Base-by-base conservation (phyloP, 352 stramenopile genomes). In the Saprolegnia diclina region DNA sequence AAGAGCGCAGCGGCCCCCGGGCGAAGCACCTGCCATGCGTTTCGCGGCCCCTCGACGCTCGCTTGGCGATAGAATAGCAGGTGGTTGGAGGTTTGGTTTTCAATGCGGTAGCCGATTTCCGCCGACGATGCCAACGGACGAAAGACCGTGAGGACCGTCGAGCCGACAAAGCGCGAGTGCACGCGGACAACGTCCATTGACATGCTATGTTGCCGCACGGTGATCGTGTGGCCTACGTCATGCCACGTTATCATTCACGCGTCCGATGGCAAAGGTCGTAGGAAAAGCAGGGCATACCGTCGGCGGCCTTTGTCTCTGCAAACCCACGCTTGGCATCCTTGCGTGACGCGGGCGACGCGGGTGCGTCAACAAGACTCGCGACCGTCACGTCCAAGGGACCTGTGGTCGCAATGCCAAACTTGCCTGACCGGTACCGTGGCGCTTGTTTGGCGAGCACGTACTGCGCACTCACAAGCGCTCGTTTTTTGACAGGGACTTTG, bases 51-150 rank as follows among this genome's bases (percentile, higher is more conserved):
- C 2, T 69, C 63, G 14, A 69, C 63, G 50, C 37, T 21, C 16
- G 46, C 63, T 69, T 69, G 63, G 35, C 63, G 63, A n/a, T 69
- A 69, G 22, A 61, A 69, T 6, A 69, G 18, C 21, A 69, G 21
- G 50, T 62, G 63, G 14, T 6, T 52, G 4, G 63, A 35, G 19
- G 63, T 69, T 38, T 69, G 45, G 22, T 69, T 69, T 16, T 69
- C 63, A 10, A 69, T 59, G 48, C 63, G 48, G 22, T 69, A 69
- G 11, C n/a, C 26, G 37, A 69, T 42, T 16, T 69, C 63, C 11
- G n/a, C 22, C 21, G n/a, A 5, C 5, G 42, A 19, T 18, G 42
- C 52, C 14, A 69, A 24, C 2, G 44, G 45, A 5, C 63, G 63
- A 48, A 69, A 22, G 11, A 69, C 45, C 29, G 63, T 62, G 6